Base-by-base conservation (phyloP, 2,329 filamentous ascomycete genomes). In the Colletotrichum sp. region DNA sequence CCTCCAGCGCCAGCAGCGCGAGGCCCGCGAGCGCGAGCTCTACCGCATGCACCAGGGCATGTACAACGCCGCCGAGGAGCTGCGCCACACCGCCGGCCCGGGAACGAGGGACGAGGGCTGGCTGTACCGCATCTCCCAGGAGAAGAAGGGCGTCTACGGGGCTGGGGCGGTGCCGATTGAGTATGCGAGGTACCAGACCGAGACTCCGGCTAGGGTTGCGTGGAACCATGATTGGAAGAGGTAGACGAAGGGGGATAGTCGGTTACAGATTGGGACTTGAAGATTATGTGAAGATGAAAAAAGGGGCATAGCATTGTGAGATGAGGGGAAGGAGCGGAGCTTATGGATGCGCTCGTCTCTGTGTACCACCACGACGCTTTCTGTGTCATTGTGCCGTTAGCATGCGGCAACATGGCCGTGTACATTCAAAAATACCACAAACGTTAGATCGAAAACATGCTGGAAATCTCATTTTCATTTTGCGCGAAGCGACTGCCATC, bases 181-280 rank as follows among this genome's bases (percentile, higher is more conserved):
- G 89, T 98, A 98, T 88, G 94, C 94, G 32, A 88, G 94, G 78
- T 88, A 92, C 78, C 94, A 98, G 90, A 96, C 94, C 36, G 96
- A 99, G 82, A 95, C 92, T 66, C 96, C 96, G 8, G 88, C 89
- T 1, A 90, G 89, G 81, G 92, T 93, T 79, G 92, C 95, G n/a
- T 99, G 96, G 96, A 97, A 99, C 87, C 93, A 98, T 86, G 93
- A 88, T 15, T 99, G 97, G 97, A 98, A 93, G 88, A 91, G 93
- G 85, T 88, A 82, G 80, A 80, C 9, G 58, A 43, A 10, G 10
- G 12, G 24, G 9, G 38, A 6, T 43, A 13, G 24, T 8, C 21
- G 6, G 58, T 32, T 8, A 18, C 2, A 52, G 48, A 18, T 61
- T 24, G 58, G 32, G 21, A 38, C 58, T 28, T 61, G 28, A n/a